Conservation (phyloP, 2,329 filamentous ascomycete species). For the Colletotrichum eremochloae region DNA sequence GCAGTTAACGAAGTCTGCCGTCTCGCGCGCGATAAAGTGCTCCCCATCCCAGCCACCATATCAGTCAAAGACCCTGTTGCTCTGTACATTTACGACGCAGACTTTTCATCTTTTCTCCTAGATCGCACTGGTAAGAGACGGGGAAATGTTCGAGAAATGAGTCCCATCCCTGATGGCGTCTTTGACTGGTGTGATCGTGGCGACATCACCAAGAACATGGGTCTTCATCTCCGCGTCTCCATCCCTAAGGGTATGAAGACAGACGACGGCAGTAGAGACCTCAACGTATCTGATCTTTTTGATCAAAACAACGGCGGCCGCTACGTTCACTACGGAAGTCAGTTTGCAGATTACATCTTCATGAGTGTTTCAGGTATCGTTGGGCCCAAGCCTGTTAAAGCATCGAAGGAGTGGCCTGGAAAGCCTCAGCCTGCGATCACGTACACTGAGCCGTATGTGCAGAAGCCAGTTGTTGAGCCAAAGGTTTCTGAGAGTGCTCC, state of each 20-base stretch:
- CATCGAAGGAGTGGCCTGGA: not conserved
- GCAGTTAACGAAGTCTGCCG: constrained; percentile 2
- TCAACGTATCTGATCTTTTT: constrained; percentile 7
- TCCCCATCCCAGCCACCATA: not conserved
- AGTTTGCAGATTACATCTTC: constrained; percentile 19
- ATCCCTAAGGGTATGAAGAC: constrained; percentile 9
- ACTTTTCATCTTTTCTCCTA: not conserved
- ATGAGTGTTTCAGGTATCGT: constrained; percentile 13
- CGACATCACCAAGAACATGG: constrained; percentile 14
- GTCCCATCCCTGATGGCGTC: not conserved
- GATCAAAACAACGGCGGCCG: constrained; percentile 4
- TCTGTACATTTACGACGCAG: constrained; percentile 3
- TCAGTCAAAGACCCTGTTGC: not conserved
- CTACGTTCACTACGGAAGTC: constrained; percentile 9
- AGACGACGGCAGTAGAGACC: not conserved
- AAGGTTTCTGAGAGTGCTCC: not conserved
- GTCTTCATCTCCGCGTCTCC: constrained; percentile 2
- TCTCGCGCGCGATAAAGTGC: not conserved
- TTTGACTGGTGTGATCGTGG: constrained; percentile 13
- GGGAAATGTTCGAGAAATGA: not conserved
- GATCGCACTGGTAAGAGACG: not conserved
- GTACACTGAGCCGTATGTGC: not conserved
- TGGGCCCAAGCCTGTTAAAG: not conserved
- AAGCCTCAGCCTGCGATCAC: constrained; percentile 1
- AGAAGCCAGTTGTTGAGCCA: not conserved